phyloP scores from a whole-genome alignment of 78 protist species.

The Speleostelium caveatum region DNA sequence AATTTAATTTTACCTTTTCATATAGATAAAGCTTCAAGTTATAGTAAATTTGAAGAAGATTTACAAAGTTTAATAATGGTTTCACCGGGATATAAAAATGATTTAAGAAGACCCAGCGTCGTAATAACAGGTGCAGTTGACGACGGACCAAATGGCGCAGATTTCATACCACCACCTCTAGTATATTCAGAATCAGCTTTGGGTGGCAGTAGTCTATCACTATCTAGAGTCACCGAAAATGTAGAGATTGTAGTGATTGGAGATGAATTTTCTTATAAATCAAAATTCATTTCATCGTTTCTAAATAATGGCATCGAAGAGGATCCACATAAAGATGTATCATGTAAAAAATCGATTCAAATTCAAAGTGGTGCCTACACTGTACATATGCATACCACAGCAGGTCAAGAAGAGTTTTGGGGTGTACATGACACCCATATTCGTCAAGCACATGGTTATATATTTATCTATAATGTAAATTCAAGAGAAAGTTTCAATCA shows the following conservation, averaged over 20 bases:
- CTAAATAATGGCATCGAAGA: constrained; percentile 36
- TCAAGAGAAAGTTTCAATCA: constrained; percentile 39
- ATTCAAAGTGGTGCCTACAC: constrained; percentile 58
- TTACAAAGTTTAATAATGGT: no score
- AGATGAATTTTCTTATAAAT: constrained; percentile 42
- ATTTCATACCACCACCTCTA: background rate
- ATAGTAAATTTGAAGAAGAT: no score
- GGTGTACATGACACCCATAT: constrained; percentile 47
- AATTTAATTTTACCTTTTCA: no score
- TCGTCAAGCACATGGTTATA: constrained; percentile 60
- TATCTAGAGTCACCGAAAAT: background rate
- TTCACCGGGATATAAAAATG: background rate
- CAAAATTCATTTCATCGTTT: constrained; percentile 40
- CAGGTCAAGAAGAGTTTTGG: constrained; percentile 75
- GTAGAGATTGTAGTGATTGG: constrained; percentile 67
- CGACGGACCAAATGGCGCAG: constrained; percentile 27
- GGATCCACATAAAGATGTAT: constrained; percentile 23
- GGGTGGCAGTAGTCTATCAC: background rate
- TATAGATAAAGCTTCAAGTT: no score
- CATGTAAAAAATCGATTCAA: constrained; percentile 15
- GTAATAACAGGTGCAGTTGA: constrained; percentile 8
- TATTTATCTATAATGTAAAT: constrained; percentile 66
- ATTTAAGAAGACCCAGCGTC: constrained; percentile 38
- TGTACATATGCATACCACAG: constrained; percentile 44
- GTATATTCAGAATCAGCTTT: background rate